Evolutionary conservation across 331 rosid species (phyloP).

Genomic region (Arachis monticola): DNA sequence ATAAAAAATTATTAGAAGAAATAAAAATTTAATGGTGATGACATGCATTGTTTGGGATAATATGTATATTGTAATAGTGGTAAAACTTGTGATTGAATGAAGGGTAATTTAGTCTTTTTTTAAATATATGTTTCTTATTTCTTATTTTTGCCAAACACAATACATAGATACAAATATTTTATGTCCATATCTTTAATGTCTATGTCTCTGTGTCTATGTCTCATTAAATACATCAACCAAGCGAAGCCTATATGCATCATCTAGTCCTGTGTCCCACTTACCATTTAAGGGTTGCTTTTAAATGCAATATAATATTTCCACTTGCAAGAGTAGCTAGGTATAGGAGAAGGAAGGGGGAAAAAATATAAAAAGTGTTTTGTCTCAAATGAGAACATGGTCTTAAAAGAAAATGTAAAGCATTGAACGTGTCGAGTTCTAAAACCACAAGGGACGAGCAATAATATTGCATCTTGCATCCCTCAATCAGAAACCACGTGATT

Average conservation of each 20-base stretch:
- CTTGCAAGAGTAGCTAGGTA: constrained; percentile 1
- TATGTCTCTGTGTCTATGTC: too few species aligned
- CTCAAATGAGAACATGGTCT: constrained; percentile 20
- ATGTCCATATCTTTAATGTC: too few species aligned
- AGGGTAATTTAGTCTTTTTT: too few species aligned
- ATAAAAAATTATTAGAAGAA: too few species aligned
- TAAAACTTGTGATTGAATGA: too few species aligned
- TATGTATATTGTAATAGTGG: too few species aligned
- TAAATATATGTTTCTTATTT: too few species aligned
- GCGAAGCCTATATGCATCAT: not conserved
- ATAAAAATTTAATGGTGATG: too few species aligned
- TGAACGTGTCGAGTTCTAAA: constrained; percentile 18
- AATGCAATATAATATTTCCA: constrained; percentile 30
- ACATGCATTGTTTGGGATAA: too few species aligned
- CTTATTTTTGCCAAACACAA: too few species aligned
- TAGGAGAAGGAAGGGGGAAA: not conserved
- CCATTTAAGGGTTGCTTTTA: constrained; percentile 15
- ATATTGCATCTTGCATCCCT: not conserved
- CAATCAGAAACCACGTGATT: constrained; percentile 29
- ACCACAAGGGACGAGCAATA: not conserved
- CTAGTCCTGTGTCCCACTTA: constrained; percentile 16
- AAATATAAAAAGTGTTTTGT: constrained; percentile 10
- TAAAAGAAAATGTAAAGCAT: constrained; percentile 9
- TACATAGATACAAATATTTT: too few species aligned
- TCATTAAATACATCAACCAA: too few species aligned